phyloP scores from a whole-genome alignment of 2,329 filamentous ascomycete species.

The Ophiostoma pallidulum region DNA sequence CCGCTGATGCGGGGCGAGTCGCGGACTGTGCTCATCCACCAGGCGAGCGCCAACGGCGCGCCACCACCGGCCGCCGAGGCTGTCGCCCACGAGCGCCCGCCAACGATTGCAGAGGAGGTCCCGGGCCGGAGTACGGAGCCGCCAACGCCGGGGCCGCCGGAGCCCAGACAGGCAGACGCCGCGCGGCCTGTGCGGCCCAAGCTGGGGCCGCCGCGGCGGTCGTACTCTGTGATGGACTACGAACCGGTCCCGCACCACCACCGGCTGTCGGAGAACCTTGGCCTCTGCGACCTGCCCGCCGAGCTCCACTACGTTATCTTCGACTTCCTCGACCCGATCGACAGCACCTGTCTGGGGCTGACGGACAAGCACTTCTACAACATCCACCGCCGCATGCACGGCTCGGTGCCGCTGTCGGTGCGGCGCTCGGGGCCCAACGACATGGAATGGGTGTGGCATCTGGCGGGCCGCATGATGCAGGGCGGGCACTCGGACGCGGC shows the following conservation, averaged over 20 bases:
- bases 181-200: constrained; percentile 21
- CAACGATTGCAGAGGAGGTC: constrained; percentile 13
- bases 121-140: background rate
- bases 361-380: constrained; percentile 48
- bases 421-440: constrained; percentile 52
- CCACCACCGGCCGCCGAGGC: background rate
- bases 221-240: constrained; percentile 52
- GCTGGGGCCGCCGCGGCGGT: constrained; percentile 41
- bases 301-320: constrained; percentile 54
- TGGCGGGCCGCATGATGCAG: constrained; percentile 30
- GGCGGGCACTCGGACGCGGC: constrained; percentile 3
- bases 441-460: constrained; percentile 54
- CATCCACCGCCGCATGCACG: constrained; percentile 48
- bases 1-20: constrained; percentile 12
- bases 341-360: constrained; percentile 53
- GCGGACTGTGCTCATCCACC: constrained; percentile 12
- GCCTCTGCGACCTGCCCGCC: constrained; percentile 43
- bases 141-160: background rate
- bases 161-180: background rate
- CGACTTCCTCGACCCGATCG: constrained; percentile 54
- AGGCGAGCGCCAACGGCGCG: background rate
- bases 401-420: constrained; percentile 44
- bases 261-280: constrained; percentile 35
- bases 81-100: constrained; percentile 7
- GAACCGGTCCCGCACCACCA: constrained; percentile 45